Evolutionary conservation across 805 yeast species (phyloP).

Genomic region (Candida tibetensis): DNA sequence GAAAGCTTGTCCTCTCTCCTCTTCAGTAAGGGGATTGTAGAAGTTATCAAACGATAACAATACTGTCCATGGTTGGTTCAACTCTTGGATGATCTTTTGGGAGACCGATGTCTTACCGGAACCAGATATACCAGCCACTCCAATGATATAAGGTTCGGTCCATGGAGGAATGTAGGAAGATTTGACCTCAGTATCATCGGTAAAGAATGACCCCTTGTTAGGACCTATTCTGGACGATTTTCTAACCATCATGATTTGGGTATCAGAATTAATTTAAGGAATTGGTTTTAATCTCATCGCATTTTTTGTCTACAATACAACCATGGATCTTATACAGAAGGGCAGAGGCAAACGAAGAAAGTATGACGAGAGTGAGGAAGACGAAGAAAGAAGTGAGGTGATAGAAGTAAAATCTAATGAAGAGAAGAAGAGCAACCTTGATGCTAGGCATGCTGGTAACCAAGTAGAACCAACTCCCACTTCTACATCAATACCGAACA

Average conservation of each 20-base stretch:
- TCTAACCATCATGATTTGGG: background rate
- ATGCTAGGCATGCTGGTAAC: too few species aligned
- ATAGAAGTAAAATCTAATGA: too few species aligned
- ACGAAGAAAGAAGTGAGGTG: background rate
- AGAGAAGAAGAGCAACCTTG: too few species aligned
- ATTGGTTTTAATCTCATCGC: background rate
- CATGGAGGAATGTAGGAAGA: conserved; percentile 38
- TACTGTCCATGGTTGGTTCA: conserved; percentile 93
- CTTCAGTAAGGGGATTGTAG: conserved; percentile 69
- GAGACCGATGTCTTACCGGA: conserved; percentile 96
- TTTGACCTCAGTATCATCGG: conserved; percentile 1
- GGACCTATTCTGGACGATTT: background rate
- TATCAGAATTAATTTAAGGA: background rate
- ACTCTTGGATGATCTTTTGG: conserved; percentile 68
- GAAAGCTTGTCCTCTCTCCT: conserved; percentile 63
- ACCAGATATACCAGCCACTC: conserved; percentile 52
- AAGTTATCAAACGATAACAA: conserved; percentile 87
- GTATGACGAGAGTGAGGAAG: background rate
- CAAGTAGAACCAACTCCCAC: too few species aligned
- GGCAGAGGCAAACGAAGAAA: background rate
- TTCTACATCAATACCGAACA: too few species aligned
- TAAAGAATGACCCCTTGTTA: background rate
- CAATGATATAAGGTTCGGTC: conserved; percentile 47
- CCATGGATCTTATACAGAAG: background rate
- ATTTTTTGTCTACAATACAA: background rate